Percentiles rank a stretch among this genome's conserved stretches.
These are phyloP conservation scores for Coniochaeta pulveracea DNA, from an alignment of 2,329 filamentous ascomycete species.

Conservation along the genomic window DNA sequence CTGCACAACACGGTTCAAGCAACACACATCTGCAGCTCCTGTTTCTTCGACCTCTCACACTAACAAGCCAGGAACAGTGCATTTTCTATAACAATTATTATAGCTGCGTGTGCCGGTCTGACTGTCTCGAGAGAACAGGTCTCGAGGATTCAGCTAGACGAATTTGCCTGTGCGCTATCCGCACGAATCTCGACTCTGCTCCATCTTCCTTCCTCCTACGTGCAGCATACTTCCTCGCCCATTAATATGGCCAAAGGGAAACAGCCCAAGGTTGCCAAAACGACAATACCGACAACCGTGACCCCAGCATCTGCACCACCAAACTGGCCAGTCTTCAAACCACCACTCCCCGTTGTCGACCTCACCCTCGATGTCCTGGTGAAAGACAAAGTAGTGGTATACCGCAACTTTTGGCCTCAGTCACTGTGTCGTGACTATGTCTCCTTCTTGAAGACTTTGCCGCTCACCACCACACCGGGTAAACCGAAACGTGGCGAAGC, in stretches of 20 bases:
- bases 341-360: conserved; percentile 53
- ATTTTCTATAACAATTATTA: no score
- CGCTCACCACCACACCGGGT: conserved; percentile 66
- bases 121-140: no score
- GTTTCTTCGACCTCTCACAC: no score
- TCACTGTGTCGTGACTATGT: conserved; percentile 68
- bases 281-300: conserved; percentile 8
- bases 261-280: conserved; percentile 10
- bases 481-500: conserved; percentile 73
- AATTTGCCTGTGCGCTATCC: no score
- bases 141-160: no score
- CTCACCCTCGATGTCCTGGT: conserved; percentile 46
- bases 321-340: conserved; percentile 63
- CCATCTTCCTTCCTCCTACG: no score
- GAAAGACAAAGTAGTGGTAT: conserved; percentile 55
- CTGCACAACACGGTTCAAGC: no score
- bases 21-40: no score
- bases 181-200: no score
- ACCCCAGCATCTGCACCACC: conserved; percentile 19
- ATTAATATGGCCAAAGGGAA: conserved; percentile 14
- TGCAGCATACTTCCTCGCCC: no score
- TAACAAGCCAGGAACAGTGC: no score
- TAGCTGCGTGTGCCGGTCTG: no score
- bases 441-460: conserved; percentile 56
- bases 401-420: conserved; percentile 64